A percentile compares a stretch with the other conserved stretches of the same genome.
Evolutionary conservation across 257 asterid species (phyloP).

Genomic region (Cinchona pubescens): DNA sequence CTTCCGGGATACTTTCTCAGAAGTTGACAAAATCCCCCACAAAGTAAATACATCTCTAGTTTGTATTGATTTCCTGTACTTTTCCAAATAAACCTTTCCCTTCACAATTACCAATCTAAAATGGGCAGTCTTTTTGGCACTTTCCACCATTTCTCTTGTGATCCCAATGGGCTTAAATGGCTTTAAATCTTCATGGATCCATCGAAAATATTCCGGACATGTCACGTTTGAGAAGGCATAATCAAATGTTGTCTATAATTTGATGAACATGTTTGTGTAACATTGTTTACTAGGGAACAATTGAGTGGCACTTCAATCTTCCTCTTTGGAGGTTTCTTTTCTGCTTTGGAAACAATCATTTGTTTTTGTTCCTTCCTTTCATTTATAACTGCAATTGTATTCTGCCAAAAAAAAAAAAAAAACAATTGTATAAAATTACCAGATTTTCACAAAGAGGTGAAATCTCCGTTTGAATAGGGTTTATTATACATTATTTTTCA

Average conservation of each 20-base stretch:
- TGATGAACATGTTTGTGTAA: constrained; percentile 51
- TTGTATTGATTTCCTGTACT: constrained; percentile 46
- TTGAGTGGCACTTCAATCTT: constrained; percentile 42
- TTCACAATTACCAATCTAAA: constrained; percentile 58
- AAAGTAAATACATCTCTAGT: constrained; percentile 60
- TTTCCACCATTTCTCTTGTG: constrained; percentile 50
- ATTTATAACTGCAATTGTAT: background rate
- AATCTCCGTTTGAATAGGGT: too few species aligned
- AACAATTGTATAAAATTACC: too few species aligned
- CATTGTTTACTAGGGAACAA: constrained; percentile 41
- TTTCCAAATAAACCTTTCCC: constrained; percentile 63
- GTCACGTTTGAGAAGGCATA: constrained; percentile 8
- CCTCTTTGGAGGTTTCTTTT: constrained; percentile 8
- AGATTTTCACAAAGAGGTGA: background rate
- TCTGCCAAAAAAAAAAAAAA: background rate
- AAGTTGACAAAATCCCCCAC: constrained; percentile 81
- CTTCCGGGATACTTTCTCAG: constrained; percentile 65
- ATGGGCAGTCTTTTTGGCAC: constrained; percentile 52
- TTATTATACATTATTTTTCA: too few species aligned
- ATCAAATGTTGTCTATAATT: constrained; percentile 40
- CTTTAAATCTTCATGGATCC: constrained; percentile 68
- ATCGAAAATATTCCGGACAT: constrained; percentile 73
- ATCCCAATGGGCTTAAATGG: constrained; percentile 71
- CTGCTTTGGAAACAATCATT: background rate
- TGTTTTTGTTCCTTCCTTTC: background rate